These are phyloP conservation scores for Kockovaella imperatae DNA, from an alignment of 768 basidiomycete genomes.

Conservation along the genomic window DNA sequence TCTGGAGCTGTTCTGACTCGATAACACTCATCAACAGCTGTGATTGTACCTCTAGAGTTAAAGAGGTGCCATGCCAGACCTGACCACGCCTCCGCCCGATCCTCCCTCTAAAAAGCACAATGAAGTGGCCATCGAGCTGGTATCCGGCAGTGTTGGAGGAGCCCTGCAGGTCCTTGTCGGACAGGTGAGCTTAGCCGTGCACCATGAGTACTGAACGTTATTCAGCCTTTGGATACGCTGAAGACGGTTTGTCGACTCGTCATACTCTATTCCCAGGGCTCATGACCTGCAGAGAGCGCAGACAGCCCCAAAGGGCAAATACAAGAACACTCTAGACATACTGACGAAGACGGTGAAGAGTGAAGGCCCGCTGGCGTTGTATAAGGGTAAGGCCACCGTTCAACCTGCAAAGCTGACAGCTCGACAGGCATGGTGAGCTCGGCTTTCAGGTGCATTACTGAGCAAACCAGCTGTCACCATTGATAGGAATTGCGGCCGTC, in stretches of 20 bases:
- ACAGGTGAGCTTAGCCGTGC: conserved; percentile 52
- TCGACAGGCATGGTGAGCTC: not conserved
- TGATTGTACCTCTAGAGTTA: not conserved
- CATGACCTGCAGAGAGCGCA: conserved; percentile 40
- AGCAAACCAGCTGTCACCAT: conserved; percentile 58
- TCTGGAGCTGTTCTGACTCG: too few species aligned
- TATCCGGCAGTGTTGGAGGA: conserved; percentile 83
- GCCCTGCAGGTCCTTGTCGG: conserved; percentile 92
- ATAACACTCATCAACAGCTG: not conserved
- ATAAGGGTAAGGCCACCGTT: conserved; percentile 61
- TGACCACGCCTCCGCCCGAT: conserved; percentile 18
- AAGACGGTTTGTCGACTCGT: conserved; percentile 30
- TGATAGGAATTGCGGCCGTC: conserved; percentile 88
- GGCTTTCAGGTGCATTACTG: not conserved
- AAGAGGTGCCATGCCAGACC: conserved; percentile 14
- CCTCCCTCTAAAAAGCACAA: conserved; percentile 26
- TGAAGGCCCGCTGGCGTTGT: conserved; percentile 87
- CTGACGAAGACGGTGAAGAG: conserved; percentile 66
- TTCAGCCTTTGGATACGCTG: conserved; percentile 41
- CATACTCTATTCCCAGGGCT: not conserved
- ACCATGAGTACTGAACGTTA: conserved; percentile 1
- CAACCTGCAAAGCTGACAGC: too few species aligned
- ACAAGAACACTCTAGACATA: conserved; percentile 92
- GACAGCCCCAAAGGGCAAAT: conserved; percentile 46
- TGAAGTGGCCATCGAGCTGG: conserved; percentile 49